Evolutionary conservation across 164 flowering plant species (phyloP).

Genomic region (Aristolochia contorta): DNA sequence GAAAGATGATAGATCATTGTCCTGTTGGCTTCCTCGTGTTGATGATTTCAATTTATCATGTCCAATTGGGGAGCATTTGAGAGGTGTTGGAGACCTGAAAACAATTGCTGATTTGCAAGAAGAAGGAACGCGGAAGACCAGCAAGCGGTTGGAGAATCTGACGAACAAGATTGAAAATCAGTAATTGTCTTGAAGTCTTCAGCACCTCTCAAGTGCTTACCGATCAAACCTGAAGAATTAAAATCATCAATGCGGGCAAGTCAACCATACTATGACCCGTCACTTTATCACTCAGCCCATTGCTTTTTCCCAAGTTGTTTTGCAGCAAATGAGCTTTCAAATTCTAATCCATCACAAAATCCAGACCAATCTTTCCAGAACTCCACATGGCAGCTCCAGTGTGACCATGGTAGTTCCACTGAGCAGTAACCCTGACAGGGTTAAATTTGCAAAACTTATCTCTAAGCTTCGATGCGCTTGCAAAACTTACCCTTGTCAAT

Average conservation of each 20-base stretch:
- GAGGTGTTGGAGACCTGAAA: conserved; percentile 62
- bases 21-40: conserved; percentile 91
- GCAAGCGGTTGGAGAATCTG: conserved; percentile 50
- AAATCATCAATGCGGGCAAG: conserved; percentile 87
- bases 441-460: conserved; percentile 5
- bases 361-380: conserved; percentile 13
- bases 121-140: conserved; percentile 66
- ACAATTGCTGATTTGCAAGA: conserved; percentile 54
- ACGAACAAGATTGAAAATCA: conserved; percentile 60
- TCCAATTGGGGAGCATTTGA: conserved; percentile 58
- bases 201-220: conserved; percentile 55
- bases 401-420: conserved; percentile 11
- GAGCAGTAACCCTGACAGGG: conserved; percentile 8
- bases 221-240: conserved; percentile 30
- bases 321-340: conserved; percentile 5
- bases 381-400: conserved; percentile 12
- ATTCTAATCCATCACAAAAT: conserved; percentile 10
- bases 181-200: conserved; percentile 71
- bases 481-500: conserved; percentile 5
- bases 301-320: conserved; percentile 44
- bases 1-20: conserved; percentile 30
- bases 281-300: conserved; percentile 30
- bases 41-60: conserved; percentile 48
- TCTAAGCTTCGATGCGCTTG: conserved; percentile 4
- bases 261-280: conserved; percentile 68